These are phyloP conservation scores for Fusarium solani-melongenae DNA, from an alignment of 2,329 filamentous ascomycete species.

Conservation along the genomic window DNA sequence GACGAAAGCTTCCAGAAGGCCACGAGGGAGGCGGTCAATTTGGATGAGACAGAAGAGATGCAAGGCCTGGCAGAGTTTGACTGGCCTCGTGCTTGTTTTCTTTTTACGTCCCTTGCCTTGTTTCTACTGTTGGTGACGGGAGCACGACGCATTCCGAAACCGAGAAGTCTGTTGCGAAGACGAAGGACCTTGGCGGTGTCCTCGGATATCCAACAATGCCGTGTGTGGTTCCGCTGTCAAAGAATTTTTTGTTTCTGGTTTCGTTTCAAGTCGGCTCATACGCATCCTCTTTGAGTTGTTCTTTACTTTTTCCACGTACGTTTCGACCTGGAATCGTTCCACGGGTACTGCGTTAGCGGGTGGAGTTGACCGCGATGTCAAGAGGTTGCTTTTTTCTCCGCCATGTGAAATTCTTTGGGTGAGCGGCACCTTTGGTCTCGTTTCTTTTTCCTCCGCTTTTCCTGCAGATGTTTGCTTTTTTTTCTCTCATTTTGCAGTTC, in stretches of 20 bases:
- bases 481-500: neutral
- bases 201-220: neutral
- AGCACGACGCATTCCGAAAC: neutral
- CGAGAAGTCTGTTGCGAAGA: neutral
- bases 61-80: neutral
- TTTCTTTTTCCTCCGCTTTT: constrained; percentile 2
- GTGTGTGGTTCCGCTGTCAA: constrained; percentile 7
- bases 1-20: constrained; percentile 34
- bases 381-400: constrained; percentile 32
- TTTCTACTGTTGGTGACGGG: neutral
- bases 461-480: constrained; percentile 1
- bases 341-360: constrained; percentile 30
- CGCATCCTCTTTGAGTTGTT: constrained; percentile 14
- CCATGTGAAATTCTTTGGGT: constrained; percentile 14
- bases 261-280: constrained; percentile 30
- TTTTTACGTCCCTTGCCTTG: constrained; percentile 1
- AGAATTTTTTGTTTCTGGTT: constrained; percentile 22
- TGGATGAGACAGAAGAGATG: constrained; percentile 16
- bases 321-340: constrained; percentile 38
- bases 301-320: constrained; percentile 41
- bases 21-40: constrained; percentile 13
- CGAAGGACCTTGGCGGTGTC: neutral
- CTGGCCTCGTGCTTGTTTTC: neutral
- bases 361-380: constrained; percentile 12
- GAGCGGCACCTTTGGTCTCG: neutral